phyloP scores from a whole-genome alignment of 495 filamentous ascomycete species.

The Rhypophila decipiens region DNA sequence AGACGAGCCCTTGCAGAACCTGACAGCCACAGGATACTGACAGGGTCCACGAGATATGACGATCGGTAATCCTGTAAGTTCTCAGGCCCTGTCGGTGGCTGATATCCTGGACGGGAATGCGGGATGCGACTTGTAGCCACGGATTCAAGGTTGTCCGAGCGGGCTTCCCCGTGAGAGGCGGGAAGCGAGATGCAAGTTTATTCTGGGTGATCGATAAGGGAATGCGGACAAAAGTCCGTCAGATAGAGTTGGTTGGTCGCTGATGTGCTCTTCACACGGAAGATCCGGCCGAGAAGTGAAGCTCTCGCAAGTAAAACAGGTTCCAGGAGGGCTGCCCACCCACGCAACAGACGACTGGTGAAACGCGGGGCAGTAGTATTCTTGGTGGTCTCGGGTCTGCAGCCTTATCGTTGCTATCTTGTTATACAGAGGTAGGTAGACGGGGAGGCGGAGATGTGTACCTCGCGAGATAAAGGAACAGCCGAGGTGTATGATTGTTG shows the following conservation, averaged over 20 bases:
- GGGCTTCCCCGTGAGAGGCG: no score
- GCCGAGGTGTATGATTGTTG: not conserved
- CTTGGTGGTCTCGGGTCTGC: no score
- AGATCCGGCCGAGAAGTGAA: no score
- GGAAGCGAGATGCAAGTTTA: no score
- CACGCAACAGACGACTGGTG: not conserved
- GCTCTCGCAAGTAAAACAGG: not conserved
- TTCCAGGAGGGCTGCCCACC: not conserved
- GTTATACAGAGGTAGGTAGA: not conserved
- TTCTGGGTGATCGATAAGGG: constrained; percentile 4
- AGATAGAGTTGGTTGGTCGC: constrained; percentile 2
- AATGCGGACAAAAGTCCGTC: not conserved
- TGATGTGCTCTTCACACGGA: no score
- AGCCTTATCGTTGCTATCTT: not conserved
- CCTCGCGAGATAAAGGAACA: not conserved
- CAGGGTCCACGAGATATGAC: constrained; percentile 13
- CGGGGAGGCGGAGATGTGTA: not conserved
- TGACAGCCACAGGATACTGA: not conserved
- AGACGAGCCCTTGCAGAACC: constrained; percentile 2
- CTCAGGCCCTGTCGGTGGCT: no score
- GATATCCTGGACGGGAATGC: not conserved
- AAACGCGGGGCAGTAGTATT: no score
- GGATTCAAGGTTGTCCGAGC: no score
- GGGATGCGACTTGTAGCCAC: no score
- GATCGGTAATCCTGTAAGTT: no score